Evolutionary conservation across 2,329 filamentous ascomycete genomes (phyloP).

Genomic region (Coniochaeta hoffmannii): DNA sequence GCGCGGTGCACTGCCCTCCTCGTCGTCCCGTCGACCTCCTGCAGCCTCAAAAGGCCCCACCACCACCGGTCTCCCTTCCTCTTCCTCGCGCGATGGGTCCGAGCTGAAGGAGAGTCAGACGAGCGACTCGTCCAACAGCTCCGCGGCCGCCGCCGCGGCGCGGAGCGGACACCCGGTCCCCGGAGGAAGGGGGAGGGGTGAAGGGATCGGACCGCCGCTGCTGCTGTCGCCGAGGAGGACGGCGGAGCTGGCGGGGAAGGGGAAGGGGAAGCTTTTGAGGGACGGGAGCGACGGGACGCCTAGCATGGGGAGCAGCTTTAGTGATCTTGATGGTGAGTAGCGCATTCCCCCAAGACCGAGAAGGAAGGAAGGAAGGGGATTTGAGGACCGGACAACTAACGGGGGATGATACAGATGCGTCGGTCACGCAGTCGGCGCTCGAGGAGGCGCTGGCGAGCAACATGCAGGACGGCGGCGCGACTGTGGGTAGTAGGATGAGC

Average conservation of each 20-base stretch:
- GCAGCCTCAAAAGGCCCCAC: background rate
- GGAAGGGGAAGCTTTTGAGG: conserved; percentile 41
- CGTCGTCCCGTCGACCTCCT: background rate
- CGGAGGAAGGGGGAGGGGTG: conserved; percentile 14
- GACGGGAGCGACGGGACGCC: conserved; percentile 67
- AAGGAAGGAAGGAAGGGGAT: background rate
- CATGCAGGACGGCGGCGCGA: conserved; percentile 50
- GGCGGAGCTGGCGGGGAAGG: conserved; percentile 48
- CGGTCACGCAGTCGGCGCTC: conserved; percentile 71
- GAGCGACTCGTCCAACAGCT: conserved; percentile 54
- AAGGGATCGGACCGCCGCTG: conserved; percentile 27
- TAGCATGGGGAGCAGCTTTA: conserved; percentile 81
- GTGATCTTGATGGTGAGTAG: conserved; percentile 65
- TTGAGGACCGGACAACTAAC: background rate
- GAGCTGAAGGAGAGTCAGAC: conserved; percentile 37
- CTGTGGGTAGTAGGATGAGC: conserved; percentile 56
- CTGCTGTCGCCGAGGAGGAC: conserved; percentile 53
- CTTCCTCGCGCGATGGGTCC: background rate
- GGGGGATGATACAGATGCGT: conserved; percentile 57
- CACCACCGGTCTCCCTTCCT: background rate
- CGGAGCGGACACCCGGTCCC: conserved; percentile 13
- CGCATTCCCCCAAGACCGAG: background rate
- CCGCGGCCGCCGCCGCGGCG: conserved; percentile 34
- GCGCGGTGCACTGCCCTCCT: background rate
- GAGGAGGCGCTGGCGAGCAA: conserved; percentile 72